These are phyloP conservation scores for Fragaria nilgerrensis DNA, from an alignment of 306 rosid species.

Conservation along the genomic window DNA sequence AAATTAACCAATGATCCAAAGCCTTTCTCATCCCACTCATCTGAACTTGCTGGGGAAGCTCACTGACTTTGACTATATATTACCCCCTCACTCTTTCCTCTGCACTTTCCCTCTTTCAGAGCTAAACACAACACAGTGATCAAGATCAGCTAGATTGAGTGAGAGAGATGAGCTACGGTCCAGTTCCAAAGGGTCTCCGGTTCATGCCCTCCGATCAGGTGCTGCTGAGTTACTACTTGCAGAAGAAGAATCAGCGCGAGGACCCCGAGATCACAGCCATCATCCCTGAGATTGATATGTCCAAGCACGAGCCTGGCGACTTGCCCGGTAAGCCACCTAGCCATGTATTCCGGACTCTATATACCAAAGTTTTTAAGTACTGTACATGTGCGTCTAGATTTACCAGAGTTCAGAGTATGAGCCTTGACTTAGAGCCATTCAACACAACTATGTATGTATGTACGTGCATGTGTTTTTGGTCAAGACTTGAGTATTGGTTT, in stretches of 20 bases:
- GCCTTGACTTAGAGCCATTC: not conserved
- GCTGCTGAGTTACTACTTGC: slow-evolving; percentile 41
- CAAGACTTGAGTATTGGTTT: not conserved
- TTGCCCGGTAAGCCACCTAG: slow-evolving; percentile 34
- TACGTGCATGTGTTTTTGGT: not conserved
- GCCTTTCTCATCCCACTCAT: not conserved
- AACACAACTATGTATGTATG: not conserved
- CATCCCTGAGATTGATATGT: slow-evolving; percentile 41
- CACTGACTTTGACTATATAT: not conserved
- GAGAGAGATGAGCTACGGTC: not conserved
- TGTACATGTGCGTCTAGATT: not conserved
- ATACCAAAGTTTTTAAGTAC: too few relatives aligned
- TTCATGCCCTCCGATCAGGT: slow-evolving; percentile 64
- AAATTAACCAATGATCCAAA: not conserved
- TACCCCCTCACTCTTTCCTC: not conserved
- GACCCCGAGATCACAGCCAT: not conserved
- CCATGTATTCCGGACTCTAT: not conserved
- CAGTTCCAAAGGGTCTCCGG: slow-evolving; percentile 36
- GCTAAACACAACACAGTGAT: not conserved
- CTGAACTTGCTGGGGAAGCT: not conserved
- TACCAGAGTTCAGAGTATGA: not conserved
- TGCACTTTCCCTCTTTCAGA: not conserved
- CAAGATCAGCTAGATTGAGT: not conserved
- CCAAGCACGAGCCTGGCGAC: slow-evolving; percentile 51
- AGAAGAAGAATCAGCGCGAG: slow-evolving; percentile 29